Conservation (phyloP, 176 grass and related monocot genomes). For the Oryza glaberrima region DNA sequence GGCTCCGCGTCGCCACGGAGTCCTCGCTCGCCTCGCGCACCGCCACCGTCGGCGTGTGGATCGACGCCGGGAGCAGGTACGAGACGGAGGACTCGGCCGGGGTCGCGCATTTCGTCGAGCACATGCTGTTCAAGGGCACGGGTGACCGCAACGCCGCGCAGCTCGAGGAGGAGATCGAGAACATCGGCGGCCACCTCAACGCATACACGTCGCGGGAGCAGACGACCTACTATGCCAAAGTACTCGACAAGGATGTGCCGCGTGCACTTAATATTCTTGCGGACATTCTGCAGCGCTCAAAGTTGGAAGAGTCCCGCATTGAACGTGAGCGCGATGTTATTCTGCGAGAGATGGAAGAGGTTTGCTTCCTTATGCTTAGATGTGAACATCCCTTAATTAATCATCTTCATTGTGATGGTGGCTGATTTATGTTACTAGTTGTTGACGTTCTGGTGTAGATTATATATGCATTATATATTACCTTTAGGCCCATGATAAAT, state of each 20-base stretch:
- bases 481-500: background rate
- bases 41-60: slow-evolving; percentile 96
- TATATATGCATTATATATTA: background rate
- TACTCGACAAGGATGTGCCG: slow-evolving; percentile 84
- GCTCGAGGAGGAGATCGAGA: slow-evolving; percentile 95
- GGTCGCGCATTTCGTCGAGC: slow-evolving; percentile 98
- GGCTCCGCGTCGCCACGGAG: slow-evolving; percentile 91
- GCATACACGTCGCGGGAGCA: slow-evolving; percentile 98
- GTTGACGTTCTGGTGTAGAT: background rate
- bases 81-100: slow-evolving; percentile 76
- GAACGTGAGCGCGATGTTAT: slow-evolving; percentile 82
- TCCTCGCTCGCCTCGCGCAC: slow-evolving; percentile 70
- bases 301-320: slow-evolving; percentile 63
- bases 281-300: slow-evolving; percentile 87
- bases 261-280: slow-evolving; percentile 78
- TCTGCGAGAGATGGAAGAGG: slow-evolving; percentile 97
- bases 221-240: slow-evolving; percentile 91
- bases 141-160: slow-evolving; percentile 58
- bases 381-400: background rate
- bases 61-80: slow-evolving; percentile 92
- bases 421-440: background rate
- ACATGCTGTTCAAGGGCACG: slow-evolving; percentile 99
- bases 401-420: background rate
- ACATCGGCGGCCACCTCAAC: slow-evolving; percentile 94
- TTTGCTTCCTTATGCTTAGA: slow-evolving; percentile 41